phyloP scores from a whole-genome alignment of 805 yeast genomes.

The Candida tammaniensis region DNA sequence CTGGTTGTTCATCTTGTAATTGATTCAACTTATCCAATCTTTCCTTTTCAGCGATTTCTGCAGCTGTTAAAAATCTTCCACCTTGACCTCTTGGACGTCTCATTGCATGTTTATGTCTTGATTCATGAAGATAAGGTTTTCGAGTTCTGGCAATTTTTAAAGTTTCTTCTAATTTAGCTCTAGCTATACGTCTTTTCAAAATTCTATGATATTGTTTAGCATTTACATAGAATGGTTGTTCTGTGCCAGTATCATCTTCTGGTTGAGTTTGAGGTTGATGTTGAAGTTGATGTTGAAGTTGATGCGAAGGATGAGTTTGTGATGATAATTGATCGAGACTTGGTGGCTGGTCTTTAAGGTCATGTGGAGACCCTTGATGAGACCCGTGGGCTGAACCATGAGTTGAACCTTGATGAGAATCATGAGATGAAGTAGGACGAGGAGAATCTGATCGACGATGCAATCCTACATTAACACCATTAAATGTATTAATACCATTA shows the following conservation, averaged over 20 bases:
- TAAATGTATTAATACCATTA: constrained; percentile 2
- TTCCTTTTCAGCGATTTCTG: constrained; percentile 51
- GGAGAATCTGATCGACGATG: constrained; percentile 6
- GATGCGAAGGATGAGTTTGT: constrained; percentile 14
- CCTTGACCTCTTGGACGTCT: constrained; percentile 99
- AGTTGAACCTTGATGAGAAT: constrained; percentile 1
- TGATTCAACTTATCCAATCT: constrained; percentile 37
- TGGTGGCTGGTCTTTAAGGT: constrained; percentile 3
- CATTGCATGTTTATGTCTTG: constrained; percentile 99
- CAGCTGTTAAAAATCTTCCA: constrained; percentile 94
- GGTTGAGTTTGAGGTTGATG: constrained; percentile 17
- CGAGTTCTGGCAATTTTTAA: constrained; percentile 86
- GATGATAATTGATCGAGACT: no score
- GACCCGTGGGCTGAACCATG: constrained; percentile 1
- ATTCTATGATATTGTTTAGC: constrained; percentile 98
- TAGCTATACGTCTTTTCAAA: constrained; percentile 85
- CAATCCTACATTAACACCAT: constrained; percentile 1
- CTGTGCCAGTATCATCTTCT: constrained; percentile 28
- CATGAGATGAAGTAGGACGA: constrained; percentile 1
- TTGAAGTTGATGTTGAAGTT: constrained; percentile 17
- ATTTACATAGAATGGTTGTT: constrained; percentile 95
- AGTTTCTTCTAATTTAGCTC: constrained; percentile 89
- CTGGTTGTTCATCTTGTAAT: constrained; percentile 18
- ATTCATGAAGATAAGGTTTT: constrained; percentile 92
- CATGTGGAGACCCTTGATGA: constrained; percentile 5